Base-by-base conservation (phyloP, 306 rosid genomes). In the Ormosia emarginata region DNA sequence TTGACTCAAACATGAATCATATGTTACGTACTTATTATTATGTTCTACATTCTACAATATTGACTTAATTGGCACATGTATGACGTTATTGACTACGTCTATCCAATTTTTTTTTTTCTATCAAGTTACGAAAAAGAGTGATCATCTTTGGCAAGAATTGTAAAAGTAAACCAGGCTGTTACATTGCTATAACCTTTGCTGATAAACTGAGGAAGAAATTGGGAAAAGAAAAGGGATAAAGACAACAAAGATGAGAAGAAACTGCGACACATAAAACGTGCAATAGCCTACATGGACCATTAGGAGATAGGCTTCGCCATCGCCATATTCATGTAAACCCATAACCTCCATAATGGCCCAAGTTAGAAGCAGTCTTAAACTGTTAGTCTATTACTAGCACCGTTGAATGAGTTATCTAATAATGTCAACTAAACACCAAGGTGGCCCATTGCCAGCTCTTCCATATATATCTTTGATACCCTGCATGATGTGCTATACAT, bases 381-480 rank as follows among this genome's bases (percentile, higher is more conserved):
- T 24, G 1, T 24, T 24, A 24, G 24, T 24, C 39, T 33, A 53
- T 46, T 24, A 24, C 50, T 79, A 10, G n/a, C 43, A 62, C 37
- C 18, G 58, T 56, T 52, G 10, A 39, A 82, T 46, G 81, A 74
- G 39, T 46, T 47, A 32, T 37, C n/a, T 64, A 68, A 62, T 56
- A 66, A 75, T 67, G 77, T 76, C 18, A 57, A 67, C n/a, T 75
- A 41, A 61, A 47, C 53, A 68, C 1, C 6, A 3, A 41, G 2
- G 66, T 77, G 79, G 33, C 53, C 79, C 83, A 78, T 71, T 71
- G 83, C 83, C 80, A 83, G 75, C 70, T 80, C 53, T 61, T 34
- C 8, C 47, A 17, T 37, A 37, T 57, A 15, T 37, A 52, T 57
- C 70, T 33, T 50, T 49, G 55, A 65, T 62, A 33, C 32, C 12